Percentiles rank a stretch among this genome's conserved stretches.
These are phyloP conservation scores for Fusarium paranaense DNA, from an alignment of 2,329 filamentous ascomycete genomes.

Conservation along the genomic window DNA sequence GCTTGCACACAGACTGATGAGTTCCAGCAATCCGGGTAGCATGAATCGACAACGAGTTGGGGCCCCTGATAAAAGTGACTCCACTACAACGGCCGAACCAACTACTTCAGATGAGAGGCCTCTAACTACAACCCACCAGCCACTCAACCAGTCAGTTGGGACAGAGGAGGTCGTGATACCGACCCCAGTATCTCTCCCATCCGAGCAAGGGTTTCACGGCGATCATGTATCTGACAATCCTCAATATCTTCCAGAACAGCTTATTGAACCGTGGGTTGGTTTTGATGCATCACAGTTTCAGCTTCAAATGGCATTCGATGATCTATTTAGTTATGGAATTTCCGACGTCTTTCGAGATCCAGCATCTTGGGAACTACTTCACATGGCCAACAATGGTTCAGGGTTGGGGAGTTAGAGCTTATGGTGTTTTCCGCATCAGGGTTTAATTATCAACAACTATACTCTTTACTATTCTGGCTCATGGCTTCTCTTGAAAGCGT, in stretches of 20 bases:
- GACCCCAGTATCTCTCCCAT: background rate
- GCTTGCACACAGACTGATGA: constrained; percentile 8
- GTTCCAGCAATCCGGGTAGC: background rate
- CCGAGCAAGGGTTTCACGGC: background rate
- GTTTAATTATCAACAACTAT: too few relatives aligned
- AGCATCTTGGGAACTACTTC: constrained; percentile 17
- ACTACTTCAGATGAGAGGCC: background rate
- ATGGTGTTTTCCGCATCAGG: too few relatives aligned
- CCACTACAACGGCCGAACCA: too few relatives aligned
- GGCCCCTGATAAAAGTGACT: background rate
- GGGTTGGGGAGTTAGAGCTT: background rate
- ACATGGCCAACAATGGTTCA: background rate
- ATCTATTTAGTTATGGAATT: constrained; percentile 18
- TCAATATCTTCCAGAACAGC: background rate
- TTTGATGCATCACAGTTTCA: background rate
- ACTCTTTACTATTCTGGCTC: too few relatives aligned
- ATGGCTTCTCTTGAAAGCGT: too few relatives aligned
- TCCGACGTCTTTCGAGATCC: constrained; percentile 16
- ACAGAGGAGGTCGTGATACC: background rate
- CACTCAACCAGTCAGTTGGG: background rate
- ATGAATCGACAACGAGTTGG: background rate
- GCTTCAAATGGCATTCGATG: constrained; percentile 7
- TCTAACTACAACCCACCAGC: background rate
- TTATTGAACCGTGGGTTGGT: background rate
- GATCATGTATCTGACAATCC: background rate